A percentile compares a stretch with the other conserved stretches of the same genome.
Conservation (phyloP, 2,329 filamentous ascomycete species). For the Paraphaeosphaeria sporulosa region DNA sequence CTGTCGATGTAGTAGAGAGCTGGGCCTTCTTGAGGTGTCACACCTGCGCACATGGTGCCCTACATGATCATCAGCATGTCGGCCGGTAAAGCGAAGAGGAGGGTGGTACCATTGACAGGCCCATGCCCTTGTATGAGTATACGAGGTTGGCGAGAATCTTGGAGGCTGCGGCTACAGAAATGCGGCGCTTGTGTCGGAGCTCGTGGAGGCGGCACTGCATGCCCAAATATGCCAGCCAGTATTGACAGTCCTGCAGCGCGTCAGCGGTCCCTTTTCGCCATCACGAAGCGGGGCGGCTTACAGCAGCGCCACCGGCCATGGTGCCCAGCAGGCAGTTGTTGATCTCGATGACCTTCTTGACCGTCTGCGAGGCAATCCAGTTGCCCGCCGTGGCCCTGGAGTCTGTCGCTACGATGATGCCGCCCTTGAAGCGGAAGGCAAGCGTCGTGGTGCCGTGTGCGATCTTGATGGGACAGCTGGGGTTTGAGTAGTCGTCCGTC, state of each 20-base stretch:
- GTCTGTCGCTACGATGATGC: slow-evolving; percentile 98
- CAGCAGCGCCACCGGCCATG: slow-evolving; percentile 96
- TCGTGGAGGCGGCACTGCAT: slow-evolving; percentile 99
- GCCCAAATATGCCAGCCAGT: slow-evolving; percentile 98
- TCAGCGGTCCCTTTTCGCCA: slow-evolving; percentile 21
- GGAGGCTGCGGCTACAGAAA: slow-evolving; percentile 94
- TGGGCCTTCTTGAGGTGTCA: slow-evolving; percentile 92
- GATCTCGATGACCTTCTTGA: slow-evolving; percentile 99
- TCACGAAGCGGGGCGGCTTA: slow-evolving; percentile 50
- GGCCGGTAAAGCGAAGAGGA: not conserved
- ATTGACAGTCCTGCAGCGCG: slow-evolving; percentile 83
- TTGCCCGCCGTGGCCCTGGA: slow-evolving; percentile 96
- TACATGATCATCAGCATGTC: slow-evolving; percentile 25
- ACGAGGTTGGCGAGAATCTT: slow-evolving; percentile 99
- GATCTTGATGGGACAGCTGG: slow-evolving; percentile 98
- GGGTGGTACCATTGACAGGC: slow-evolving; percentile 78
- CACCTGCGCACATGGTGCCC: slow-evolving; percentile 98
- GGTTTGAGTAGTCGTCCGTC: slow-evolving; percentile 97
- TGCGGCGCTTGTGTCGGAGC: slow-evolving; percentile 98
- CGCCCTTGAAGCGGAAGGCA: slow-evolving; percentile 96
- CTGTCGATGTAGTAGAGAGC: slow-evolving; percentile 99
- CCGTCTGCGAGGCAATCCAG: slow-evolving; percentile 99
- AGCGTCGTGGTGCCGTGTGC: slow-evolving; percentile 98
- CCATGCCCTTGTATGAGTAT: slow-evolving; percentile 99
- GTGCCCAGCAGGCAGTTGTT: slow-evolving; percentile 93